Base-by-base conservation (phyloP, 2,329 filamentous ascomycete species). In the Cladophialophora chaetospira region DNA sequence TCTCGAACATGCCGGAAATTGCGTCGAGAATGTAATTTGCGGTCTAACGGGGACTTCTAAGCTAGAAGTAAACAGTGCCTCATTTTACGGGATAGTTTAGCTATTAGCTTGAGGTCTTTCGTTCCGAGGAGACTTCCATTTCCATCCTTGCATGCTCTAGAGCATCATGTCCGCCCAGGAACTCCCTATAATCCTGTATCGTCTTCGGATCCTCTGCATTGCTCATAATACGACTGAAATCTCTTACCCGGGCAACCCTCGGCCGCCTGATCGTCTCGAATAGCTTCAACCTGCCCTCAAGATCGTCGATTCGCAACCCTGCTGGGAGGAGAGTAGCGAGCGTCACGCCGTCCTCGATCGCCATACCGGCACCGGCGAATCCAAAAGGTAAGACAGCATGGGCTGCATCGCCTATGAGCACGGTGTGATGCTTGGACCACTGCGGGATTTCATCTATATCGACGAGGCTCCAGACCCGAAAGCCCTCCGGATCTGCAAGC, bases 321-420 rank as follows among this genome's bases (percentile, higher is more conserved):
- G 10, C 38, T 11, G 9, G 9, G 10, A 21, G 38, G 10, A 42
- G 29, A 33, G 13, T 33, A 6, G 29, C 29, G 10, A 46, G 21
- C 11, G 43, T 46, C n/a, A 28, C 11, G 6, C 15, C 73, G 49
- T 75, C 72, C 60, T 75, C 73, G 29, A 75, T 66, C 0, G 67
- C 68, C 45, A 73, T 72, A 0, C 69, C 69, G 8, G 66, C 73
- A 0, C 70, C 72, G 59, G 75, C 75, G 9, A 70, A 74, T 4
- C n/a, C 44, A 29, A 53, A 58, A 9, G 25, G 61, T 23, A 57
- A 35, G 45, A 72, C 67, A 9, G 70, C 65, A 57, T 72, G 71
- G n/a, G 66, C 70, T 23, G 70, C 69, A 25, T 73, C 69, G 5
- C 70, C 71, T 17, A 70, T 66, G 4, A 72, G 56, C 3, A 72